A percentile compares a stretch with the other conserved stretches of the same genome.
Evolutionary conservation across 164 flowering plant species (phyloP).

Genomic region (Hamamelis virginiana): DNA sequence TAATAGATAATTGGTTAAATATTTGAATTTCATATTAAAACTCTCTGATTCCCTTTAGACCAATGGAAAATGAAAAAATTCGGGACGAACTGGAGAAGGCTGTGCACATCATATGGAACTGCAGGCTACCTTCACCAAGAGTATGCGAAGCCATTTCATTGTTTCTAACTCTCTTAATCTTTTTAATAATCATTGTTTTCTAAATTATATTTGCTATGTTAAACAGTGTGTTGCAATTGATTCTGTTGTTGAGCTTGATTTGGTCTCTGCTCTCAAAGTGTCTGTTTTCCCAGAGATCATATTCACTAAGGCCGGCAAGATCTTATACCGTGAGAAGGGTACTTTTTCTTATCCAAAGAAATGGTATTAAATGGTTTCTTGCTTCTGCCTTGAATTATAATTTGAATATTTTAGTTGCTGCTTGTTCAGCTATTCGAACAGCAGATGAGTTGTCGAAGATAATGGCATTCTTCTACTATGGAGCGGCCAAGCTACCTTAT

Average conservation of each 20-base stretch:
- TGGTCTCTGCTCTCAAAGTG: slow-evolving; percentile 75
- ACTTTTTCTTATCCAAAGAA: background rate
- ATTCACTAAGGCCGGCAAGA: slow-evolving; percentile 89
- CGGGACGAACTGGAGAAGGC: slow-evolving; percentile 76
- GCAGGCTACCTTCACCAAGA: slow-evolving; percentile 88
- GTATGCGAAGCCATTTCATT: slow-evolving; percentile 38
- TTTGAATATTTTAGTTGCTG: slow-evolving; percentile 3
- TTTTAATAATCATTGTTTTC: background rate
- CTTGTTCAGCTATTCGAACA: slow-evolving; percentile 44
- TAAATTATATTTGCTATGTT: background rate
- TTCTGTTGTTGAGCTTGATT: slow-evolving; percentile 71
- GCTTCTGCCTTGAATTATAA: background rate
- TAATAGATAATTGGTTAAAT: background rate
- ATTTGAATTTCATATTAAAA: background rate
- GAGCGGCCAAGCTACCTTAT: slow-evolving; percentile 81
- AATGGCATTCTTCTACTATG: slow-evolving; percentile 93
- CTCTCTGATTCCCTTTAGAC: slow-evolving; percentile 42
- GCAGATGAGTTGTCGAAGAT: slow-evolving; percentile 91
- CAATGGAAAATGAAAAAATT: slow-evolving; percentile 69
- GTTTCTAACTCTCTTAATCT: background rate
- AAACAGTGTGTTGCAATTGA: slow-evolving; percentile 88
- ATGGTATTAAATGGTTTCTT: background rate
- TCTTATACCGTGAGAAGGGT: slow-evolving; percentile 89
- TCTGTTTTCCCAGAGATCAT: slow-evolving; percentile 77
- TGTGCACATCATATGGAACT: slow-evolving; percentile 87